Evolutionary conservation across 768 basidiomycete genomes (phyloP).

Genomic region (Cystoderma amianthinum): DNA sequence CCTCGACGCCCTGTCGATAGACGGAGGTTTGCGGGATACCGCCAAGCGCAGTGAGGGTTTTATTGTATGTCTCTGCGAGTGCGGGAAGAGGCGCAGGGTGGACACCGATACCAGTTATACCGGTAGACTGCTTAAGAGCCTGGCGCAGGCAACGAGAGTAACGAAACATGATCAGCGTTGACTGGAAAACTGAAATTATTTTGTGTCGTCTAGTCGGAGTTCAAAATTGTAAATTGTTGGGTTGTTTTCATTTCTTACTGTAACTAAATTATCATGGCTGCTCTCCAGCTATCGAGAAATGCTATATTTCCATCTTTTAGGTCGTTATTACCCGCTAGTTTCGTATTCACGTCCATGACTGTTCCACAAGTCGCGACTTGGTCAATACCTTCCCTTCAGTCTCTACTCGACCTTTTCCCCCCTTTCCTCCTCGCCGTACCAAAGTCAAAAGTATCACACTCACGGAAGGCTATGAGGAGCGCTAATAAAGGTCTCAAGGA

Average conservation of each 20-base stretch:
- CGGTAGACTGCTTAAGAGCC: slow-evolving; percentile 73
- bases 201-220: slow-evolving; percentile 26
- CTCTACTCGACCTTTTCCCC: slow-evolving; percentile 70
- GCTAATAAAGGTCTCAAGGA: slow-evolving; percentile 95
- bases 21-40: slow-evolving; percentile 76
- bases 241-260: slow-evolving; percentile 3
- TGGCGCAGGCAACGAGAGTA: slow-evolving; percentile 66
- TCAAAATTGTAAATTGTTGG: slow-evolving; percentile 21
- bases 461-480: slow-evolving; percentile 89
- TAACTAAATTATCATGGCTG: slow-evolving; percentile 24
- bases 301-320: neutral
- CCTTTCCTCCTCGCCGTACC: slow-evolving; percentile 89
- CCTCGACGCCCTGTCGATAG: slow-evolving; percentile 86
- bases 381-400: slow-evolving; percentile 32
- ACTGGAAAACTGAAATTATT: slow-evolving; percentile 5
- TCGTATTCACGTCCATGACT: slow-evolving; percentile 11
- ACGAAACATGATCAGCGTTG: slow-evolving; percentile 57
- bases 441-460: slow-evolving; percentile 90
- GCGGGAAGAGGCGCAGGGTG: slow-evolving; percentile 82
- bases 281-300: slow-evolving; percentile 9
- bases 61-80: slow-evolving; percentile 67
- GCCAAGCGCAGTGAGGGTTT: slow-evolving; percentile 64
- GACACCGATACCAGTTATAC: slow-evolving; percentile 77
- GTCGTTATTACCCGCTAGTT: slow-evolving; percentile 3
- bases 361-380: slow-evolving; percentile 12